Base-by-base conservation (phyloP, 2,329 filamentous ascomycete species). In the Aspergillus fumigatiaffinis region DNA sequence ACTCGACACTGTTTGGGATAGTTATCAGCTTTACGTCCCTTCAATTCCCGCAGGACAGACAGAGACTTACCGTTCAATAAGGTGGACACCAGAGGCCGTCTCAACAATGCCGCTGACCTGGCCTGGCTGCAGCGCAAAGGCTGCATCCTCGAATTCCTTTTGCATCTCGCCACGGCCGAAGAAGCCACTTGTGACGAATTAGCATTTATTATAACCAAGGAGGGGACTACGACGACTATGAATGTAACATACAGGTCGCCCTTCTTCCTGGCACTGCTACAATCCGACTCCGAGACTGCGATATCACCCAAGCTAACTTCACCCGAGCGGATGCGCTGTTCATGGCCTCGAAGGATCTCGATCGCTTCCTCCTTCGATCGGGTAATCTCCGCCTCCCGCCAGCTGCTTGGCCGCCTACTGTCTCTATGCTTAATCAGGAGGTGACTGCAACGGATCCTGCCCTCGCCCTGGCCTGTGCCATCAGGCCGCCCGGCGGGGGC, bases 151-250 rank as follows among this genome's bases (percentile, higher is more conserved):
- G 71, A 99, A 99, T 77, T 97, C 93, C 80, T 92, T 93, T 75
- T 99, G 94, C 94, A 99, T 99, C 70, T 97, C 93, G 28, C 92
- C 91, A 68, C 84, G 87, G 55, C 91, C 92, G 75, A 99, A 99
- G 76, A 92, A 96, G 21, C 94, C 94, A 62, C 85, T 88, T 44
- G 20, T 52, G 54, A 35, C 48, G 26, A 50, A 53, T 67, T 57
- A 69, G 66, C 35, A 28, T 51, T 51, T 8, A 55, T 46, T 50
- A 42, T 42, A 52, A 10, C 21, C 26, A 20, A 25, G 25, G 49
- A 20, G 41, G 50, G 21, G 41, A 51, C 61, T 29, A 54, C 44
- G 32, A 50, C 1, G 5, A 44, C 23, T 25, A 25, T 9, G 48
- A 29, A n/a, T n/a, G 46, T 41, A 48, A 82, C 84, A 73, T 76